phyloP scores from a whole-genome alignment of 1,139 yeast genomes.

The Lodderomyces pseudojiufengensis region DNA sequence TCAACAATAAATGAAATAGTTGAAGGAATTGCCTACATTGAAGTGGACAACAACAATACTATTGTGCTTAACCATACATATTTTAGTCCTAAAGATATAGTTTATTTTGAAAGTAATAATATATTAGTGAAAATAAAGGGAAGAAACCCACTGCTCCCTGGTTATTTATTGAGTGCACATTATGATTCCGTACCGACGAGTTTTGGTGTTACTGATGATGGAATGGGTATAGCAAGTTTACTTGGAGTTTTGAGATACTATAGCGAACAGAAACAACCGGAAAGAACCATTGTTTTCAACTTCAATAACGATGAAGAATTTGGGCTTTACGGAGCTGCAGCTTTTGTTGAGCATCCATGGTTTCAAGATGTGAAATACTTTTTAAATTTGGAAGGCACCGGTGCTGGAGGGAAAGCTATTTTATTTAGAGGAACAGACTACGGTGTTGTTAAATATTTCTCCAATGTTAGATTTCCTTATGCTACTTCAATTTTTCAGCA shows the following conservation, averaged over 20 bases:
- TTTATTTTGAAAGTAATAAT: slow-evolving; percentile 79
- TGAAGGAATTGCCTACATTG: slow-evolving; percentile 32
- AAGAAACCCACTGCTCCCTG: slow-evolving; percentile 51
- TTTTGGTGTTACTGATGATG: slow-evolving; percentile 89
- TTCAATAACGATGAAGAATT: slow-evolving; percentile 91
- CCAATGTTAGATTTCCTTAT: slow-evolving; percentile 62
- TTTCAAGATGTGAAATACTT: slow-evolving; percentile 58
- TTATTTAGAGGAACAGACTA: slow-evolving; percentile 81
- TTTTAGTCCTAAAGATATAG: slow-evolving; percentile 33
- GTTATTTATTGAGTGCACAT: slow-evolving; percentile 77
- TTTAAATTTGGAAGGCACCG: slow-evolving; percentile 91
- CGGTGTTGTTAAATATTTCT: slow-evolving; percentile 49
- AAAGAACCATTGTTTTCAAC: slow-evolving; percentile 72
- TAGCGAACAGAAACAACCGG: slow-evolving; percentile 49
- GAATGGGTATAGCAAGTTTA: slow-evolving; percentile 85
- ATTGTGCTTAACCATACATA: slow-evolving; percentile 24
- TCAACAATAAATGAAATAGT: slow-evolving; percentile 35
- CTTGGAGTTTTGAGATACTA: slow-evolving; percentile 62
- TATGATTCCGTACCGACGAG: slow-evolving; percentile 88
- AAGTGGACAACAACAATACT: slow-evolving; percentile 49
- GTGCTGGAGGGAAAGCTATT: slow-evolving; percentile 87
- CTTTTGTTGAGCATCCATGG: slow-evolving; percentile 78
- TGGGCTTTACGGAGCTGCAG: slow-evolving; percentile 79
- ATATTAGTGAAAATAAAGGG: slow-evolving; percentile 73
- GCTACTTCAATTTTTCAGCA: slow-evolving; percentile 79